A percentile compares a stretch with the other conserved stretches of the same genome.
phyloP scores from a whole-genome alignment of 2,329 filamentous ascomycete genomes.

The Aspergillus pseudoviridinutans region DNA sequence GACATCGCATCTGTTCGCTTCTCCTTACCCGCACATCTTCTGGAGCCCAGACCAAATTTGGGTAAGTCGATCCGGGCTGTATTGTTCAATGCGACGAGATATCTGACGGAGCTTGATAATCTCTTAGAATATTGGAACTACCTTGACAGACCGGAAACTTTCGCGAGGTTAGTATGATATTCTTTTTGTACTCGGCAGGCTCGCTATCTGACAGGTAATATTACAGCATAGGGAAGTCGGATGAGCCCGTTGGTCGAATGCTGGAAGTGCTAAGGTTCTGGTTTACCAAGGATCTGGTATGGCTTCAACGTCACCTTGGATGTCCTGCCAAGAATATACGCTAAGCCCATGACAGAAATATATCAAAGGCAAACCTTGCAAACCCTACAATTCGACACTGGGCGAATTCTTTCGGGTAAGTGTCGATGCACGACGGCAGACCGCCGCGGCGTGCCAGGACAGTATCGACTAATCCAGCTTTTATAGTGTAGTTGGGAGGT shows the following conservation, averaged over 20 bases:
- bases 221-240: slow-evolving; percentile 73
- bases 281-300: slow-evolving; percentile 91
- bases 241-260: slow-evolving; percentile 90
- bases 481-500: slow-evolving; percentile 90
- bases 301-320: slow-evolving; percentile 8
- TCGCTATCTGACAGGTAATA: slow-evolving; percentile 34
- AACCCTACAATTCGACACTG: slow-evolving; percentile 95
- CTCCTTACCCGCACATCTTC: slow-evolving; percentile 87
- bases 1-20: slow-evolving; percentile 96
- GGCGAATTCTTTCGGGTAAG: slow-evolving; percentile 94
- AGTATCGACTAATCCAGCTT: background rate
- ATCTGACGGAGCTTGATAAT: slow-evolving; percentile 11
- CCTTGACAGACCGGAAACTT: slow-evolving; percentile 88
- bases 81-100: background rate
- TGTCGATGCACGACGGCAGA: background rate
- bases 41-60: slow-evolving; percentile 93
- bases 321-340: slow-evolving; percentile 1
- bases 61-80: slow-evolving; percentile 41
- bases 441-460: background rate
- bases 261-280: slow-evolving; percentile 92
- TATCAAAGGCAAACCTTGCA: slow-evolving; percentile 96
- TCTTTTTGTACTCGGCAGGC: slow-evolving; percentile 12
- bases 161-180: slow-evolving; percentile 54
- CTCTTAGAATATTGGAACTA: slow-evolving; percentile 93
- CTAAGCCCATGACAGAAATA: slow-evolving; percentile 64